These are phyloP conservation scores for Rhodosporidiobolus sp. DNA, from an alignment of 768 basidiomycete species.

Conservation along the genomic window DNA sequence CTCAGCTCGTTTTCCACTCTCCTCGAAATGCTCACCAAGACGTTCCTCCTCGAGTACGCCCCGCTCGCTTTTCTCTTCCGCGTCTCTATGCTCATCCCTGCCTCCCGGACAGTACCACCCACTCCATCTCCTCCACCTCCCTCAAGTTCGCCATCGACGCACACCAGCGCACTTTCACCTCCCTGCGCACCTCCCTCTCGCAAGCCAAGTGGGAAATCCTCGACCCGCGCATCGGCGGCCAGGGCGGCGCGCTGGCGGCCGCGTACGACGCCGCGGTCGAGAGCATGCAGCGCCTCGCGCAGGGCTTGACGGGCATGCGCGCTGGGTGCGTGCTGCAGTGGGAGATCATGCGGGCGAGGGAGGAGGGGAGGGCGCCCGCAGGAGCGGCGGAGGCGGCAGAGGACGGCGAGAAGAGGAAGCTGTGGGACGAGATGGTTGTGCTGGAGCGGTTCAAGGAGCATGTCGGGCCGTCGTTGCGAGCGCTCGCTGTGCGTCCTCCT, in stretches of 20 bases:
- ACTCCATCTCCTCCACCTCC: constrained; percentile 56
- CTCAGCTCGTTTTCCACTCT: constrained; percentile 86
- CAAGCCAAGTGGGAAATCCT: constrained; percentile 79
- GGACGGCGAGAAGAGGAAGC: not conserved
- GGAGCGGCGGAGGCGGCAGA: constrained; percentile 39
- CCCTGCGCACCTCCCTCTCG: constrained; percentile 74
- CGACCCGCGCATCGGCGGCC: constrained; percentile 49
- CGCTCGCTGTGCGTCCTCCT: constrained; percentile 10
- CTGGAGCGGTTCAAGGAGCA: constrained; percentile 30
- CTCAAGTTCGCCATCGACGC: constrained; percentile 75
- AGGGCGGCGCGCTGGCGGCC: not conserved
- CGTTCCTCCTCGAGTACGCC: constrained; percentile 75
- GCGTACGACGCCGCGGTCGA: constrained; percentile 55
- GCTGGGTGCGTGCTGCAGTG: constrained; percentile 79
- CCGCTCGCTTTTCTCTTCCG: constrained; percentile 39
- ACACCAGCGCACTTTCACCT: constrained; percentile 86
- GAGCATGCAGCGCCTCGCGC: constrained; percentile 81
- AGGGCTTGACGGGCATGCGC: constrained; percentile 85
- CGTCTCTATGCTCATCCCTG: not conserved
- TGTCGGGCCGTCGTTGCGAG: constrained; percentile 25
- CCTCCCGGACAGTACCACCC: constrained; percentile 51
- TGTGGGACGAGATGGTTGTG: constrained; percentile 23
- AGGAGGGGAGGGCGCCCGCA: constrained; percentile 14
- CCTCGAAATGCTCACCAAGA: constrained; percentile 71
- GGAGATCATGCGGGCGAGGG: constrained; percentile 66